Evolutionary conservation across 208 protist species (phyloP), one percentile per base, ranked within the genome.

Genomic region (Acanthamoeba triangularis): DNA sequence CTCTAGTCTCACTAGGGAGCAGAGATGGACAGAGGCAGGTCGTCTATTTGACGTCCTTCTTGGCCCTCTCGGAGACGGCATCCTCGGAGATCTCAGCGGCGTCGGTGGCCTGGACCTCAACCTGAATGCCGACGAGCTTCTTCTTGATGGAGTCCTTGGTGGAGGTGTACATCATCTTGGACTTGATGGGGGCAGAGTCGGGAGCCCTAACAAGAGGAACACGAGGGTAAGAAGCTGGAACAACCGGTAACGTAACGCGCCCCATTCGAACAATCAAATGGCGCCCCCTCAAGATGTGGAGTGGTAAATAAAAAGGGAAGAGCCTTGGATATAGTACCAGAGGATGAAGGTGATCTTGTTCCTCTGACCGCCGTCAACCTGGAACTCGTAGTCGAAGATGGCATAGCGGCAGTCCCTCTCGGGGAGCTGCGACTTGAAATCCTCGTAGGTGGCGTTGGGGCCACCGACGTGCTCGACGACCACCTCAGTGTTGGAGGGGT

Each of bases 361-460:
- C 76, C 97, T 97, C 69, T 94, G 95, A 44, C 95, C 96, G 44
- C 98, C 97, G n/a, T 98, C 98, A 35, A 98, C 96, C 20, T 96
- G 88, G 95, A 98, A 99, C 96, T 98, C 98, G 78, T 98, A 98
- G 97, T 99, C 99, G 94, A 97, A 99, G 65, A 98, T 97, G 94
- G 97, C 98, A 96, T 99, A 99, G 93, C 98, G 98, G 65, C 98
- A 98, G 90, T 98, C 96, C 47, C 96, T 95, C 16, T 96, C 49
- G 93, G 97, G 95, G 37, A 99, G 96, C 82, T 97, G 96, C 0
- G 28, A 80, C 28, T 97, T 65, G 95, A 99, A 99, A 18, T 98
- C 96, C 28, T 97, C 96, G 95, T 98, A 99, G 59, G 96, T 98
- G 7, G 97, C 95, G 35, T 56, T 47, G 30, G 97, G 76, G 25